A percentile compares a stretch with the other conserved stretches of the same genome.
phyloP scores from a whole-genome alignment of 306 rosid species.

The Dalbergia cochinchinensis region DNA sequence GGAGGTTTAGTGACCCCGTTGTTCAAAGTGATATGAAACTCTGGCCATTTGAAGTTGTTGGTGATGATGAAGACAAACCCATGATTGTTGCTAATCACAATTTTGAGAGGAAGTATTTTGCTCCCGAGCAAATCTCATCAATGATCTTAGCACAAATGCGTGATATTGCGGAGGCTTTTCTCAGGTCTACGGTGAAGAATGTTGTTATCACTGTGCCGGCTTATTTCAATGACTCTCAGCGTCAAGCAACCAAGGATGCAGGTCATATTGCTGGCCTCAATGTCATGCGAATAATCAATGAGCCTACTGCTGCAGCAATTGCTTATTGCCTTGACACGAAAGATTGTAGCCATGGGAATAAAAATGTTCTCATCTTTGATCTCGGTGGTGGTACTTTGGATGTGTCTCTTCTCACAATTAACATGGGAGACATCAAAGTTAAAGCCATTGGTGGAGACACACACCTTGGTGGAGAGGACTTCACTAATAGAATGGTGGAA shows the following conservation, averaged over 20 bases:
- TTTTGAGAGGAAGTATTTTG: slow-evolving; percentile 36
- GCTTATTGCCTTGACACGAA: slow-evolving; percentile 15
- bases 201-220: slow-evolving; percentile 5
- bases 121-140: slow-evolving; percentile 55
- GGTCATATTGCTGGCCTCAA: slow-evolving; percentile 27
- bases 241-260: slow-evolving; percentile 10
- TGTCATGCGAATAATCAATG: slow-evolving; percentile 4
- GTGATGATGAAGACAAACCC: slow-evolving; percentile 50
- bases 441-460: slow-evolving; percentile 27
- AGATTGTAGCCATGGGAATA: background rate
- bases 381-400: slow-evolving; percentile 48
- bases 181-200: slow-evolving; percentile 13
- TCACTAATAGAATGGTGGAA: slow-evolving; percentile 30
- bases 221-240: slow-evolving; percentile 20
- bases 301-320: slow-evolving; percentile 5
- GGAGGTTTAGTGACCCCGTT: background rate
- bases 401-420: slow-evolving; percentile 26
- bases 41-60: slow-evolving; percentile 57
- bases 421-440: background rate
- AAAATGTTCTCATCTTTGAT: slow-evolving; percentile 24
- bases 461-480: slow-evolving; percentile 46
- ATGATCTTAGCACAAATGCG: slow-evolving; percentile 64
- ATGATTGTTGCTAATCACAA: slow-evolving; percentile 48
- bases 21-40: background rate
- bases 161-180: slow-evolving; percentile 61